Conservation (phyloP, 2,329 filamentous ascomycete genomes). For the Pezicula rhizophila region DNA sequence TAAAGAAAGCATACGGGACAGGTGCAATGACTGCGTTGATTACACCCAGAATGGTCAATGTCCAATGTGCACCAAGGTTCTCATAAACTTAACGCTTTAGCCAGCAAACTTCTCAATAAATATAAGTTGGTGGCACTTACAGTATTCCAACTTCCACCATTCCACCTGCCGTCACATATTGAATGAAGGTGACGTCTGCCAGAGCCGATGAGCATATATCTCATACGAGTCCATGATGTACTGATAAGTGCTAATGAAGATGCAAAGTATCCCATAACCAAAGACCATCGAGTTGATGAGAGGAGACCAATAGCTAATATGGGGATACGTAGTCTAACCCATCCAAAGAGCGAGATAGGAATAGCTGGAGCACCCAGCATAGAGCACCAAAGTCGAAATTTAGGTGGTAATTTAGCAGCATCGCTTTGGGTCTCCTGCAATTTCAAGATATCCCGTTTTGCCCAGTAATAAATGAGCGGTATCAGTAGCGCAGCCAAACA, state of each 20-base stretch:
- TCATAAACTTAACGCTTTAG: conserved; percentile 18
- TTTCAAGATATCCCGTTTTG: conserved; percentile 8
- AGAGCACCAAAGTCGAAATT: conserved; percentile 34
- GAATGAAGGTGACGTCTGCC: conserved; percentile 30
- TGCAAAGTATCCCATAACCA: conserved; percentile 35
- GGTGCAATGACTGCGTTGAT: conserved; percentile 32
- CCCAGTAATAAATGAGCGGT: conserved; percentile 28
- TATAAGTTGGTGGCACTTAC: background rate
- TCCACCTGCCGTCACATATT: conserved; percentile 32
- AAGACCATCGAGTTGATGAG: conserved; percentile 33
- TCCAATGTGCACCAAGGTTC: conserved; percentile 31
- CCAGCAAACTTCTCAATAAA: background rate
- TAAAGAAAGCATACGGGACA: conserved; percentile 34
- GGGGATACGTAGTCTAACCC: conserved; percentile 35
- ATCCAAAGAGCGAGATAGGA: conserved; percentile 38
- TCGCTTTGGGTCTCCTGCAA: conserved; percentile 5
- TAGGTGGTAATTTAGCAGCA: conserved; percentile 23
- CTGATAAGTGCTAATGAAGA: conserved; percentile 35
- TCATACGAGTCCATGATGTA: conserved; percentile 38
- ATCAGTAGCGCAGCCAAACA: conserved; percentile 28
- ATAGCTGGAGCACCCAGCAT: conserved; percentile 33
- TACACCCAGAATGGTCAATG: conserved; percentile 32
- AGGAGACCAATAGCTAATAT: conserved; percentile 35
- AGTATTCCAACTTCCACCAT: conserved; percentile 26
- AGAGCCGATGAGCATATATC: conserved; percentile 30